A percentile compares a stretch with the other conserved stretches of the same genome.
These are phyloP conservation scores for Yamadazyma sp. DNA, from an alignment of 805 yeast genomes.

Conservation along the genomic window DNA sequence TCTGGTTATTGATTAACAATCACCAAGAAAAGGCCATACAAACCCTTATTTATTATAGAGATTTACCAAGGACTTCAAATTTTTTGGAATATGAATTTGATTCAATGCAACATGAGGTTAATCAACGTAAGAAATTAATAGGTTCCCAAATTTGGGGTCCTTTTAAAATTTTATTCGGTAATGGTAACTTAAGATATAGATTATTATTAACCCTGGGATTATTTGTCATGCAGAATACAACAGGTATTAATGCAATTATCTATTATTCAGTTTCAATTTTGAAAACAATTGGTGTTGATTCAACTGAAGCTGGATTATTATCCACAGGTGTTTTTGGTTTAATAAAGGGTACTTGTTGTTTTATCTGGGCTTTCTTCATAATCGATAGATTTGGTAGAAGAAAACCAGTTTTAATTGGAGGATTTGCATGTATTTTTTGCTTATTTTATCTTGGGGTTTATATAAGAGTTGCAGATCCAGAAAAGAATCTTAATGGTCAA, in stretches of 20 bases:
- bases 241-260: constrained; percentile 49
- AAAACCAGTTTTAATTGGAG: constrained; percentile 34
- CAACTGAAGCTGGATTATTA: constrained; percentile 42
- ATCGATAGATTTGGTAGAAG: constrained; percentile 49
- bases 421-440: constrained; percentile 39
- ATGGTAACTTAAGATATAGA: constrained; percentile 28
- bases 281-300: constrained; percentile 46
- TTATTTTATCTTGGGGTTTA: constrained; percentile 51
- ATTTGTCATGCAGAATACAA: constrained; percentile 44
- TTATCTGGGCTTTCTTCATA: constrained; percentile 43
- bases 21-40: constrained; percentile 30
- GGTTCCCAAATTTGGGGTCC: constrained; percentile 42
- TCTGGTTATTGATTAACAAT: constrained; percentile 39
- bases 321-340: constrained; percentile 56
- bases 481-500: constrained; percentile 9
- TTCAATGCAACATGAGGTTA: constrained; percentile 21
- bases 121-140: constrained; percentile 23
- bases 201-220: constrained; percentile 35
- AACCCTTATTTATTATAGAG: constrained; percentile 37
- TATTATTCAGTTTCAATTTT: constrained; percentile 55
- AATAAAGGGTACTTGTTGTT: constrained; percentile 43
- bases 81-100: constrained; percentile 41
- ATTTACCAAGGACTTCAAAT: constrained; percentile 32
- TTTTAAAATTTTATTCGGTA: constrained; percentile 28
- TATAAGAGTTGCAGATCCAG: constrained; percentile 37